Conservation (phyloP, 2,329 filamentous ascomycete genomes). For the Biscogniauxia marginata region DNA sequence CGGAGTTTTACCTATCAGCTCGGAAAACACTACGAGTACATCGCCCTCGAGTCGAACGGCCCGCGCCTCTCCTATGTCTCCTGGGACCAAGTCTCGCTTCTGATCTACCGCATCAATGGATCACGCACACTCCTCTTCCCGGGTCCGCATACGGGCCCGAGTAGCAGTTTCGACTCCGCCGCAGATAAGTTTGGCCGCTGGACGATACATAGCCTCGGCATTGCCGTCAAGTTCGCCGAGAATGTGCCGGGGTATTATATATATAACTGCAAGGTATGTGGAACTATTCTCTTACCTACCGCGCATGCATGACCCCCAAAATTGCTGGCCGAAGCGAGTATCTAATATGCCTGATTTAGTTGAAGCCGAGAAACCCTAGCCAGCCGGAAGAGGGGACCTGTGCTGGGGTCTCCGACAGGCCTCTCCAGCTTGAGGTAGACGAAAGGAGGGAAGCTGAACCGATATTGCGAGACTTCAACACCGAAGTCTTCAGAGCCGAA, state of each 20-base stretch:
- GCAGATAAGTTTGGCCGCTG: not conserved
- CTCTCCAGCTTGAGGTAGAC: not conserved
- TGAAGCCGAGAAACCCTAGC: not conserved
- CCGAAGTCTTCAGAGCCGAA: not conserved
- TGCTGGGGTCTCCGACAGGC: not conserved
- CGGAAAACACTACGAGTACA: not conserved
- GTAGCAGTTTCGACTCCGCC: not conserved
- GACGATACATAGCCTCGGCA: not conserved
- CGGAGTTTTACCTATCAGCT: not conserved
- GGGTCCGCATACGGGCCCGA: not conserved
- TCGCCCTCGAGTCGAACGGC: not conserved
- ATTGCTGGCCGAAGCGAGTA: not conserved
- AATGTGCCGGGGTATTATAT: not conserved
- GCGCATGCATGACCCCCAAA: not conserved
- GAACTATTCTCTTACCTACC: not conserved
- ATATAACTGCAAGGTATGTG: not conserved
- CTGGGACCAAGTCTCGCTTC: not conserved
- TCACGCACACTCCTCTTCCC: not conserved
- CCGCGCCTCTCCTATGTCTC: not conserved
- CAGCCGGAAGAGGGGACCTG: not conserved
- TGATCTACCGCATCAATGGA: not conserved
- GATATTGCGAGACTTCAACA: not conserved
- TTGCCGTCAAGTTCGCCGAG: not conserved
- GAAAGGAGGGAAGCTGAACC: not conserved
- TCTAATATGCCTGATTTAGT: not conserved